A percentile compares a stretch with the other conserved stretches of the same genome.
These are phyloP conservation scores for Cajanus cajan DNA, from an alignment of 306 rosid genomes.

Conservation along the genomic window DNA sequence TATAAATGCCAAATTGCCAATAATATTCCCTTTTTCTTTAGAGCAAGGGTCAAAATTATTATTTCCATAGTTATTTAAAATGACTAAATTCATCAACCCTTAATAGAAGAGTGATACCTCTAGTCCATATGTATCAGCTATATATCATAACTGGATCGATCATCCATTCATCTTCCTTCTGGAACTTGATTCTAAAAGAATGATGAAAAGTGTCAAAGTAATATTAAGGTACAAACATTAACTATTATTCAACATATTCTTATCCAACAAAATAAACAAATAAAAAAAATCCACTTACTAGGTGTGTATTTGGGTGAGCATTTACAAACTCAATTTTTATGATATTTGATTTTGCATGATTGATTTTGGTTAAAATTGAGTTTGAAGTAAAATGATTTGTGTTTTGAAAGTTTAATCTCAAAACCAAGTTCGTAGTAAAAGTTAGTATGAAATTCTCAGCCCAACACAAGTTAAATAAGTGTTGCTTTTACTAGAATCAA, in stretches of 20 bases:
- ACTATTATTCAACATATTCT: neutral
- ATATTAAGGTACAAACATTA: conserved; percentile 14
- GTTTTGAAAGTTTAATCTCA: neutral
- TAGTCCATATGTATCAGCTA: conserved; percentile 82
- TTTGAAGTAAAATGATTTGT: neutral
- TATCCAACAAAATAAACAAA: neutral
- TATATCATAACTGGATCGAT: conserved; percentile 77
- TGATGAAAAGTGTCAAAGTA: neutral
- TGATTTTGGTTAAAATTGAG: too few relatives aligned
- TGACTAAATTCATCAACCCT: neutral
- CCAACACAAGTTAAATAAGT: neutral
- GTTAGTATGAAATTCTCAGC: neutral
- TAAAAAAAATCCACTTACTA: neutral
- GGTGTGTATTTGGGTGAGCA: neutral
- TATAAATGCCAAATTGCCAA: conserved; percentile 1
- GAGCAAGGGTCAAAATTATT: neutral
- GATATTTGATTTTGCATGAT: neutral
- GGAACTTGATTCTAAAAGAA: conserved; percentile 72
- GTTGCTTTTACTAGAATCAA: neutral
- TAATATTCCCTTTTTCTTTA: neutral
- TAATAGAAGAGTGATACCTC: conserved; percentile 56
- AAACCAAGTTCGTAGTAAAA: neutral
- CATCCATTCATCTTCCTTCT: conserved; percentile 79
- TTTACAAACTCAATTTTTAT: neutral
- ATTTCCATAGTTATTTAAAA: neutral